phyloP scores from a whole-genome alignment of 2,329 filamentous ascomycete genomes.

The Lachnellula arida region DNA sequence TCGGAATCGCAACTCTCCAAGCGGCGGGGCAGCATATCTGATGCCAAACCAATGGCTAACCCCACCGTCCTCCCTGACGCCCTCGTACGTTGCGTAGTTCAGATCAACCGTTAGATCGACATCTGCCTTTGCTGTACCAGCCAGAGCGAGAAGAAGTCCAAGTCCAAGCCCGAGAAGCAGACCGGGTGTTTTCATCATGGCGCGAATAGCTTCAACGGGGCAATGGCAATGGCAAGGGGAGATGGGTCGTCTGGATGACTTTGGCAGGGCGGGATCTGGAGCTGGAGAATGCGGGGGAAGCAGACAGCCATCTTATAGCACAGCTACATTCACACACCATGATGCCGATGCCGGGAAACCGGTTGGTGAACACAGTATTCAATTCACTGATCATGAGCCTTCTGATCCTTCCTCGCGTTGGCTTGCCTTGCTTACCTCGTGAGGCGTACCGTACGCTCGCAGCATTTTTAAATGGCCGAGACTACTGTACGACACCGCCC shows the following conservation, averaged over 20 bases:
- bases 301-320: background rate
- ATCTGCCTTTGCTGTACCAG: background rate
- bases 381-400: too few species aligned
- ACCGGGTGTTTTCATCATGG: background rate
- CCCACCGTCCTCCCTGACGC: slow-evolving; percentile 48
- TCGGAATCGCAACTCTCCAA: slow-evolving; percentile 61
- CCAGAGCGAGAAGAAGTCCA: slow-evolving; percentile 10
- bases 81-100: slow-evolving; percentile 62
- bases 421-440: too few species aligned
- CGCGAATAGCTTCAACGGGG: background rate
- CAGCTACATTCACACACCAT: too few species aligned
- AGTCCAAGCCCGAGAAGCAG: background rate
- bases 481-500: too few species aligned
- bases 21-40: slow-evolving; percentile 66
- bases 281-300: background rate
- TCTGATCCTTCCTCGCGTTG: too few species aligned
- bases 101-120: slow-evolving; percentile 45
- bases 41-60: slow-evolving; percentile 71
- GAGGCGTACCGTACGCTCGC: too few species aligned
- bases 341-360: too few species aligned
- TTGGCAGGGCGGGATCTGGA: background rate
- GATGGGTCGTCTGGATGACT: background rate
- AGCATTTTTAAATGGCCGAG: too few species aligned
- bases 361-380: too few species aligned
- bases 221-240: background rate